Conservation (phyloP, 1,284 basidiomycete species). For the Ganoderma leucocontextum region DNA sequence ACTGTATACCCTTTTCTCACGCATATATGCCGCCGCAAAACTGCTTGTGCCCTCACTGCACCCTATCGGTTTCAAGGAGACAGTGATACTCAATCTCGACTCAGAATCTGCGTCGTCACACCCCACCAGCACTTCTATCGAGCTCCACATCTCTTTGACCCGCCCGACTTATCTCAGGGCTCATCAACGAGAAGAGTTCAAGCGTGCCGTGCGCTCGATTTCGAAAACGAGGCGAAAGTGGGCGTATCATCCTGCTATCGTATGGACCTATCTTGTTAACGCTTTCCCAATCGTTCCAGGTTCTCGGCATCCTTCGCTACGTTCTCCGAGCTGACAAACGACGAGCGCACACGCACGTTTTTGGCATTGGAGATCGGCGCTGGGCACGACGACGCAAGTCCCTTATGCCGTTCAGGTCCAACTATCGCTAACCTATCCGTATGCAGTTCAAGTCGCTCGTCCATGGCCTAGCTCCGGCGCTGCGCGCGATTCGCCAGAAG, state of each 20-base stretch:
- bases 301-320: conserved; percentile 76
- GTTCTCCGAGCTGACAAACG: conserved; percentile 77
- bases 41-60: conserved; percentile 55
- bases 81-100: background rate
- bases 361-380: conserved; percentile 79
- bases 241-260: background rate
- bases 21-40: conserved; percentile 55
- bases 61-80: conserved; percentile 46
- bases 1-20: conserved; percentile 56
- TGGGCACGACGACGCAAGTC: conserved; percentile 72
- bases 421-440: background rate
- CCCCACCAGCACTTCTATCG: conserved; percentile 20
- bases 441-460: conserved; percentile 62
- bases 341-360: conserved; percentile 81
- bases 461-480: conserved; percentile 58
- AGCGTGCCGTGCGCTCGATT: conserved; percentile 58
- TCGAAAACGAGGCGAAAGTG: conserved; percentile 40
- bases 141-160: conserved; percentile 80
- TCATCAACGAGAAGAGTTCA: conserved; percentile 77
- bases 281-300: conserved; percentile 47
- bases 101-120: background rate
- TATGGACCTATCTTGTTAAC: background rate
- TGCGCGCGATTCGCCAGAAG: conserved; percentile 69
- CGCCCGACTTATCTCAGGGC: conserved; percentile 79
- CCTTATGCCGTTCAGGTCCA: conserved; percentile 8